Percentiles rank a stretch among this genome's conserved stretches.
Conservation (phyloP, 352 stramenopile species). For the Globisporangium echinulatum region DNA sequence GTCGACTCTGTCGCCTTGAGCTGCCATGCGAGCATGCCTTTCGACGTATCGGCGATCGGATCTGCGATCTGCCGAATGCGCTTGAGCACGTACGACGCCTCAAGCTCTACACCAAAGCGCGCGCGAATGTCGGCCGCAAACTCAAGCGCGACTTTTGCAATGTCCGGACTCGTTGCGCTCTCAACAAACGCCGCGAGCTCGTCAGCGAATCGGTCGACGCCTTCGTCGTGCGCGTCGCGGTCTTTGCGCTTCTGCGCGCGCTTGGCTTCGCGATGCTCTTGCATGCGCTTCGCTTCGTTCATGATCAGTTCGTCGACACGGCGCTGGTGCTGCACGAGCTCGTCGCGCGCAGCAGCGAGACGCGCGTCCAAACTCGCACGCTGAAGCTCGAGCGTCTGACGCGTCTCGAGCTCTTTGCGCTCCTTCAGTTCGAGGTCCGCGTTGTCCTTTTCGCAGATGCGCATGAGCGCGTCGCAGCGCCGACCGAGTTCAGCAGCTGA, state of each 20-base stretch:
- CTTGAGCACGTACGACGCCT: slow-evolving; percentile 64
- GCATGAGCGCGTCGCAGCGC: slow-evolving; percentile 93
- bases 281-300: slow-evolving; percentile 85
- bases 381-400: slow-evolving; percentile 52
- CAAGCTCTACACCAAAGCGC: slow-evolving; percentile 30
- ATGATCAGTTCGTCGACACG: slow-evolving; percentile 85
- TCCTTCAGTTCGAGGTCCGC: slow-evolving; percentile 73
- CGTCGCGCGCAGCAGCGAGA: slow-evolving; percentile 50
- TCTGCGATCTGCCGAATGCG: slow-evolving; percentile 63
- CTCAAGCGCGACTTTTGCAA: slow-evolving; percentile 60
- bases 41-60: slow-evolving; percentile 35
- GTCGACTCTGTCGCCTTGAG: slow-evolving; percentile 29
- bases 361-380: slow-evolving; percentile 64
- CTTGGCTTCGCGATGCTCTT: slow-evolving; percentile 73
- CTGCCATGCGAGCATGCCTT: slow-evolving; percentile 40
- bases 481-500: slow-evolving; percentile 94
- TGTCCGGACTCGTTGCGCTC: slow-evolving; percentile 45
- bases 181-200: slow-evolving; percentile 61
- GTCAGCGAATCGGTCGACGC: slow-evolving; percentile 46
- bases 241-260: slow-evolving; percentile 78
- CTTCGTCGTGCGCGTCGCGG: slow-evolving; percentile 56
- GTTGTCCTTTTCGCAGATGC: slow-evolving; percentile 93
- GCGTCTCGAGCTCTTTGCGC: slow-evolving; percentile 67
- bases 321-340: slow-evolving; percentile 70
- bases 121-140: slow-evolving; percentile 52